These are phyloP conservation scores for Solanum raphanifolium DNA, from an alignment of 257 asterid species.

Conservation along the genomic window DNA sequence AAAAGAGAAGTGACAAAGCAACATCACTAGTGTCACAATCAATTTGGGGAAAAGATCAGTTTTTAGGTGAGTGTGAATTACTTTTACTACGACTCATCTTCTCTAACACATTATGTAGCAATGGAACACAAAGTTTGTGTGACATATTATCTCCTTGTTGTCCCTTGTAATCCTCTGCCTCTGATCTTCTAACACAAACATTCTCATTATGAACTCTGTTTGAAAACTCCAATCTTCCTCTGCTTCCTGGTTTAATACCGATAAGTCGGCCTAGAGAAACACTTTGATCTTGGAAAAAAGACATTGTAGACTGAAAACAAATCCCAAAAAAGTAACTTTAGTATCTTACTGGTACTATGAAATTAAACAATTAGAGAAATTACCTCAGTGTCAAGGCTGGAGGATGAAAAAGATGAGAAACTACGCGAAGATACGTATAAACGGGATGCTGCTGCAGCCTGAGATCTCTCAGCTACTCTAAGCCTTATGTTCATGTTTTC, in stretches of 20 bases:
- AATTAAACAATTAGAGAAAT: not conserved
- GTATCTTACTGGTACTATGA: not conserved
- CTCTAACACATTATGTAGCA: conserved; percentile 1
- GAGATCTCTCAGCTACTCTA: conserved; percentile 10
- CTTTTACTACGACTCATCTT: conserved; percentile 10
- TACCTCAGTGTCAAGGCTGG: conserved; percentile 56
- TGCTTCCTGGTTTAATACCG: conserved; percentile 32
- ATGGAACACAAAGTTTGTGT: conserved; percentile 19
- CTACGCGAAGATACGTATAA: conserved; percentile 16
- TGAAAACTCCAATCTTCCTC: conserved; percentile 11
- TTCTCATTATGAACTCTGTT: not conserved
- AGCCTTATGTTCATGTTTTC: conserved; percentile 34
- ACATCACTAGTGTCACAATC: not conserved
- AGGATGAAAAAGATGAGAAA: conserved; percentile 54
- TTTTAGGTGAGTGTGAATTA: not conserved
- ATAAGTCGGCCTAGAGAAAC: conserved; percentile 56
- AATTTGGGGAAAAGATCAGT: not conserved
- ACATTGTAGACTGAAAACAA: conserved; percentile 45
- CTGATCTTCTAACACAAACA: conserved; percentile 2
- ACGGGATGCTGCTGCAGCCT: not conserved
- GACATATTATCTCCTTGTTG: conserved; percentile 11
- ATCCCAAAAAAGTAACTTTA: not conserved
- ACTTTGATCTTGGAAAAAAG: conserved; percentile 56
- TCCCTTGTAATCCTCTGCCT: not conserved
- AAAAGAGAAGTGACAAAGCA: not conserved